Evolutionary conservation across 2,329 filamentous ascomycete species (phyloP), one percentile per base, ranked within the genome.

Genomic region (Colletotrichum shisoi): DNA sequence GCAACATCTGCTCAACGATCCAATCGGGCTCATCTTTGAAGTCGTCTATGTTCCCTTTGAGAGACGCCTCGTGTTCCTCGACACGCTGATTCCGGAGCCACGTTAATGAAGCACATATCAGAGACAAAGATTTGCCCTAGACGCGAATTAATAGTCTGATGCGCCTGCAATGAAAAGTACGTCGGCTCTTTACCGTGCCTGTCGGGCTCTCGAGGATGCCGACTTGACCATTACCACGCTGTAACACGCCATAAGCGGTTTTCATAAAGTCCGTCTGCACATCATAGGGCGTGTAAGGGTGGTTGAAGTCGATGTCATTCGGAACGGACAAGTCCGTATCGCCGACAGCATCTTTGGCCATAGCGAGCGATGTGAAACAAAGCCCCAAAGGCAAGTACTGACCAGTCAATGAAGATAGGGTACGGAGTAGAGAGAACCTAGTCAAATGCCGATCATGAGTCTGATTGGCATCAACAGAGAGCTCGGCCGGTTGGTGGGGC

Each of bases 191-290:
- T 75, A 85, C 84, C 69, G 87, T 91, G 77, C 94, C 94, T 48
- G 94, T 97, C n/a, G 94, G 94, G 52, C 92, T 96, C 75, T 97
- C 94, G 52, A 97, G 89, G 49, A 97, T 93, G 37, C 92, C 94
- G 53, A 97, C 84, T 74, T 94, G 92, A 9, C 91, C 90, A 48
- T 90, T 77, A 4, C 86, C 85, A 27, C 74, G 74, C 71, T 96
- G 89, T 31, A 97, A 85, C 68, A 93, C 92, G 57, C 87, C 80
- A 75, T 96, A 97, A 5, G 95, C 84, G 0, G 90, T 86, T 71
- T 84, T 88, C 94, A 97, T 97, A 74, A 97, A 96, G 71, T 94
- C 83, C 51, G 90, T 83, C 74, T 97, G 94, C 49, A 97, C 95
- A 59, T 91, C 85, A 77, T 97, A 97, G 0, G 94, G 94, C 37